These are phyloP conservation scores for Cutaneotrichosporon daszewskae DNA, from an alignment of 1,284 basidiomycete genomes.

Conservation along the genomic window DNA sequence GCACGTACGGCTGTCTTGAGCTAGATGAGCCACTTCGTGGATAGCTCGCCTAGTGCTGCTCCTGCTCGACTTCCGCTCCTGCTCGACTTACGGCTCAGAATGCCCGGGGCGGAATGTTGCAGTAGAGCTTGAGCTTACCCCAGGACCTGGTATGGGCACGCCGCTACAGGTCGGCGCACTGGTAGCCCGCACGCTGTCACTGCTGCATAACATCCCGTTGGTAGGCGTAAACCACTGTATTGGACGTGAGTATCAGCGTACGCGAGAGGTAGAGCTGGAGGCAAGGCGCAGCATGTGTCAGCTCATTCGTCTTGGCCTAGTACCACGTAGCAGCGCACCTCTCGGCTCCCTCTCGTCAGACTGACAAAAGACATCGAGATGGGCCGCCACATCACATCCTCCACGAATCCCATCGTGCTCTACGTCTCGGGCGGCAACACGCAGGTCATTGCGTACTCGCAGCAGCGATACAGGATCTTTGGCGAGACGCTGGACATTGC, in stretches of 20 bases:
- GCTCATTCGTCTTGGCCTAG: not conserved
- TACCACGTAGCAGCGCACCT: too few relatives aligned
- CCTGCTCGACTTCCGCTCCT: too few relatives aligned
- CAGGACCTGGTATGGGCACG: constrained; percentile 97
- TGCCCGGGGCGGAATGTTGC: too few relatives aligned
- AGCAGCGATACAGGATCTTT: constrained; percentile 95
- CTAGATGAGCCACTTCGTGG: too few relatives aligned
- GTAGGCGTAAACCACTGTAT: constrained; percentile 98
- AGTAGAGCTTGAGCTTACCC: too few relatives aligned
- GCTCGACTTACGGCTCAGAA: too few relatives aligned
- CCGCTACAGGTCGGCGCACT: constrained; percentile 91
- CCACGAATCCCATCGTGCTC: constrained; percentile 90
- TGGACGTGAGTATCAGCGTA: constrained; percentile 73
- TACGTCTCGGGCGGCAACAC: constrained; percentile 99
- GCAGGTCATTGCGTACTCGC: constrained; percentile 97
- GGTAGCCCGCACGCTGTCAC: constrained; percentile 85
- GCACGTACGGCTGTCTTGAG: too few relatives aligned
- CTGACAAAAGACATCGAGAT: constrained; percentile 83
- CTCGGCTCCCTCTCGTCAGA: constrained; percentile 1
- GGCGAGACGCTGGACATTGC: constrained; percentile 99
- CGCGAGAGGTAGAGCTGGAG: too few relatives aligned
- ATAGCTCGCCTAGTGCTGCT: too few relatives aligned
- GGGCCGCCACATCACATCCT: constrained; percentile 91
- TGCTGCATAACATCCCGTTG: constrained; percentile 84
- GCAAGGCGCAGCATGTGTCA: too few relatives aligned